Evolutionary conservation across 108 stramenopile genomes (phyloP), one percentile per base, ranked within the genome.

Genomic region (Nannochloropsis gaditana): DNA sequence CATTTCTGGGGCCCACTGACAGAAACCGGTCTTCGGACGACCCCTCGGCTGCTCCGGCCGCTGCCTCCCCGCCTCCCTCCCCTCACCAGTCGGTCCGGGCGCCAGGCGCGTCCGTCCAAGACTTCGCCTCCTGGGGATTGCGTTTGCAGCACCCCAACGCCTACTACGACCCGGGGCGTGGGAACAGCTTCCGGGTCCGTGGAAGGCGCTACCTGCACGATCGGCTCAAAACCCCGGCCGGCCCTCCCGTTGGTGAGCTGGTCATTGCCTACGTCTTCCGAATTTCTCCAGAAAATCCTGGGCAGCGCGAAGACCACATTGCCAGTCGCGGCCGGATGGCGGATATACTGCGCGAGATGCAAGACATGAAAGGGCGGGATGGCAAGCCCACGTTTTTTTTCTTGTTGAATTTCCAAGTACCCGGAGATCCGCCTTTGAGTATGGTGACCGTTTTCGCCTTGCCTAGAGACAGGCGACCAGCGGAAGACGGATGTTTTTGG

Each of bases 401-500:
- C 88, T 86, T 90, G 43, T 43, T 90, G 43, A 90, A 90, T 84
- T 83, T 90, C 41, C 45, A 87, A 43, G 79, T 90, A 10, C 90
- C 90, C 9, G 90, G 90, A 15, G 87, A 44, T 19, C 90, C 90
- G 6, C 83, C 87, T 11, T 44, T 90, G 43, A 44, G 85, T 86
- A 89, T 84, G 31, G 90, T 90, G 2, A 87, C 87, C 85, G 87
- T 84, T 17, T 89, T 83, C 84, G 90, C 84, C 9, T 80, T 89
- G 50, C 80, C 80, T n/a, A 1, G 59, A 2, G 59, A 73, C n/a
- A 73, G 59, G 59, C 59, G 59, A 3, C 50, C 15, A 59, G 59
- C 15, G 59, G 59, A 73, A n/a, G 59, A 73, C n/a, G 59, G 59
- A 41, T 81, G 41, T 81, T 81, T 21, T 31, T 81, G 80, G 80